Evolutionary conservation across 2,329 filamentous ascomycete species (phyloP), one percentile per base, ranked within the genome.

Genomic region (Phyllosticta citrichinensis): DNA sequence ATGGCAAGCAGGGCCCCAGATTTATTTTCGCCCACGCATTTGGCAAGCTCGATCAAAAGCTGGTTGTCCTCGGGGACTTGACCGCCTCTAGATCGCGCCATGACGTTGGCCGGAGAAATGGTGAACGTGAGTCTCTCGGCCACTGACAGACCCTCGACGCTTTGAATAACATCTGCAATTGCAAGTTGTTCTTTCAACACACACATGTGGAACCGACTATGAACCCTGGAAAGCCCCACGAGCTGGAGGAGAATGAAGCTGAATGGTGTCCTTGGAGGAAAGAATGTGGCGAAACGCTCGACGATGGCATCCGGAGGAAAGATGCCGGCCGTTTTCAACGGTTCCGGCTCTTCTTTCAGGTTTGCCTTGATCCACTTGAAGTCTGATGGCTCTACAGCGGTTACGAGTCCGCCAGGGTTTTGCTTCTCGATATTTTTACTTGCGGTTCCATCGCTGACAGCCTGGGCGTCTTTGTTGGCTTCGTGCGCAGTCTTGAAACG

Each of bases 181-280:
- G 79, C 76, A 19, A 93, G 74, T 63, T 83, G 81, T 55, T 87
- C 83, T 58, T 78, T 78, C 9, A 90, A 72, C 12, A 79, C 75
- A 66, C 87, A 91, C 56, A 97, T 76, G 65, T 87, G 84, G 73
- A 91, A 97, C 1, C 82, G 80, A 0, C 80, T 74, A 58, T 86
- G 83, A 10, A 88, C 76, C 27, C 80, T 77, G 2, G 84, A 82
- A 9, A 93, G 80, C 61, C 91, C 86, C 64, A 87, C 80, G 56
- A 97, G 78, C 2, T 88, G 87, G 63, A 86, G 79, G 61, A 97
- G 74, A 62, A 97, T 85, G 69, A 91, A 96, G 64, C 86, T 87
- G 66, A 97, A 88, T 0, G 92, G 90, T 0, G 89, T 92, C 5
- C 83, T 81, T 0, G 85, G 82, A 0, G 92, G 90, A 67, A 96